phyloP scores from a whole-genome alignment of 2,329 filamentous ascomycete species.

The Cordyceps cicadae region DNA sequence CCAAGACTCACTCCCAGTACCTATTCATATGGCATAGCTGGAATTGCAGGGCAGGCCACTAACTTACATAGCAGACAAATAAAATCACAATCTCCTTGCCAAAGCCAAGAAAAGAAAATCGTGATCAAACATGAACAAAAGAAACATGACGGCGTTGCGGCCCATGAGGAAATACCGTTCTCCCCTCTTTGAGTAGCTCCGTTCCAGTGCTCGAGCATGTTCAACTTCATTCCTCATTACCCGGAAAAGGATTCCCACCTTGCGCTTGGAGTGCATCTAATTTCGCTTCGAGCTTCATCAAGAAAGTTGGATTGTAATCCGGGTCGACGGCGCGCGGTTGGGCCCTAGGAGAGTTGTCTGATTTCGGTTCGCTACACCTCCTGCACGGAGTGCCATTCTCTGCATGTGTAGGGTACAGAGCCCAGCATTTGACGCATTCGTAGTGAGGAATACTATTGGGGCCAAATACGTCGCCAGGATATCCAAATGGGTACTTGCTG shows the following conservation, averaged over 20 bases:
- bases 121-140: neutral
- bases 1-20: neutral
- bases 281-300: slow-evolving; percentile 49
- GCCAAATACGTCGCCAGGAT: slow-evolving; percentile 57
- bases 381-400: slow-evolving; percentile 47
- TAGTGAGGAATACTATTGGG: slow-evolving; percentile 43
- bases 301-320: slow-evolving; percentile 51
- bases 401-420: slow-evolving; percentile 43
- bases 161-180: too few relatives aligned
- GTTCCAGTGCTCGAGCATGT: too few relatives aligned
- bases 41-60: neutral
- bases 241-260: neutral
- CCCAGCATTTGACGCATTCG: slow-evolving; percentile 55
- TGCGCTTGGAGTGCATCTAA: slow-evolving; percentile 36
- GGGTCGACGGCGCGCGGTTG: slow-evolving; percentile 53
- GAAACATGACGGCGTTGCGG: too few relatives aligned
- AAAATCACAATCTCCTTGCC: neutral
- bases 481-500: slow-evolving; percentile 61
- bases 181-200: too few relatives aligned
- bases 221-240: neutral
- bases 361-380: slow-evolving; percentile 53
- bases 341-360: slow-evolving; percentile 49
- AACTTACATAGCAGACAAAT: neutral
- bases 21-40: neutral
- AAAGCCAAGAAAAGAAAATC: neutral